These are phyloP conservation scores for Cutaneotrichosporon dermatis DNA, from an alignment of 1,284 basidiomycete genomes.

Conservation along the genomic window DNA sequence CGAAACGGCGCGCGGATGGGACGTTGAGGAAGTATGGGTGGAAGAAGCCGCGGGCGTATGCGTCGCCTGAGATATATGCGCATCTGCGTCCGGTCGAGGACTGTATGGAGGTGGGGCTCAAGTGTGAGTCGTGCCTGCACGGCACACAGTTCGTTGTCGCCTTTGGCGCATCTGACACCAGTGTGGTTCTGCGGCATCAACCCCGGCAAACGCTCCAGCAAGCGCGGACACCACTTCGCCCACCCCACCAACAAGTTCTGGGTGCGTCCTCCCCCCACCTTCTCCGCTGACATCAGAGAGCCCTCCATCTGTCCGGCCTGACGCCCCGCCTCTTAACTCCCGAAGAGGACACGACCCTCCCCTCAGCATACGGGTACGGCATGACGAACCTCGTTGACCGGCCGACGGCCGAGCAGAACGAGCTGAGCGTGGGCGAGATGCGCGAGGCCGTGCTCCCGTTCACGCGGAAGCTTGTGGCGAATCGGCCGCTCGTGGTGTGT, in stretches of 20 bases:
- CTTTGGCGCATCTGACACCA: conserved; percentile 26
- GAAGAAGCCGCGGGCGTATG: conserved; percentile 24
- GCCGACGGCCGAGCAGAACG: conserved; percentile 55
- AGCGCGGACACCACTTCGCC: conserved; percentile 65
- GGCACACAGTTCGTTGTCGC: no score
- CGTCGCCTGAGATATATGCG: conserved; percentile 27
- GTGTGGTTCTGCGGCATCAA: conserved; percentile 66
- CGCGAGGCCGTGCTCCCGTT: conserved; percentile 54
- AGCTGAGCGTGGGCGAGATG: conserved; percentile 58
- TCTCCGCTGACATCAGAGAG: conserved; percentile 48
- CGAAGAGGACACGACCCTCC: conserved; percentile 36
- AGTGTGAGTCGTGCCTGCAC: background rate
- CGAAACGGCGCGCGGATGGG: conserved; percentile 1
- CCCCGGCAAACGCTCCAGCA: conserved; percentile 60
- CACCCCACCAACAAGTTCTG: conserved; percentile 60
- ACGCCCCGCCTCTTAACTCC: conserved; percentile 51
- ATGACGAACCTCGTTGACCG: conserved; percentile 62
- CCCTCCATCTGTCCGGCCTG: conserved; percentile 47
- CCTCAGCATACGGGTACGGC: conserved; percentile 51
- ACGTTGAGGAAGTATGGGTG: conserved; percentile 2
- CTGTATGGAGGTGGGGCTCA: conserved; percentile 2
- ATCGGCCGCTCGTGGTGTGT: conserved; percentile 60
- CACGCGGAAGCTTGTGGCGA: conserved; percentile 56
- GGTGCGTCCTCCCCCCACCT: conserved; percentile 51
- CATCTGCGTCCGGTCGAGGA: conserved; percentile 20